phyloP scores from a whole-genome alignment of 2,329 filamentous ascomycete species.

The Beauveria scarabaeidicola region DNA sequence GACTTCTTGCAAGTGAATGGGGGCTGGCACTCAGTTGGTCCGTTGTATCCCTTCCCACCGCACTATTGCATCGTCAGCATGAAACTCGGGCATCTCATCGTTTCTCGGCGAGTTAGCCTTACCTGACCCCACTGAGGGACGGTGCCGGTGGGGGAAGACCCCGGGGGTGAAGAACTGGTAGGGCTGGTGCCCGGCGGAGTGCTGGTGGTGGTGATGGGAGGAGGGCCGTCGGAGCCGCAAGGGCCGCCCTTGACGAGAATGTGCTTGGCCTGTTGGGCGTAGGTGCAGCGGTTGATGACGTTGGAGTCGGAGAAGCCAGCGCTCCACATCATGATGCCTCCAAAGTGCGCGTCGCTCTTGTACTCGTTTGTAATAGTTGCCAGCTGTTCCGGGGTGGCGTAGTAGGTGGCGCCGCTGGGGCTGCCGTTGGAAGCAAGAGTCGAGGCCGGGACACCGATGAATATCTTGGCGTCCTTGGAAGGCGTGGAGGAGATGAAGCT shows the following conservation, averaged over 20 bases:
- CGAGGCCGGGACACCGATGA: slow-evolving; percentile 22
- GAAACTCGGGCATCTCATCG: background rate
- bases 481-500: slow-evolving; percentile 19
- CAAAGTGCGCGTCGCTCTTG: slow-evolving; percentile 23
- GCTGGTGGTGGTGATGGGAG: slow-evolving; percentile 1
- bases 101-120: background rate
- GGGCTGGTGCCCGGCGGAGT: background rate
- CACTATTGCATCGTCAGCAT: slow-evolving; percentile 1
- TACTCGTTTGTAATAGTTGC: slow-evolving; percentile 22
- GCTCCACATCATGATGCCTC: slow-evolving; percentile 34
- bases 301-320: slow-evolving; percentile 31
- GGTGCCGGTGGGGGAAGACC: background rate
- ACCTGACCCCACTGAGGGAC: slow-evolving; percentile 12
- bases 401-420: slow-evolving; percentile 24
- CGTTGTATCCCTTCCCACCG: slow-evolving; percentile 7
- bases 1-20: slow-evolving; percentile 4
- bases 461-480: slow-evolving; percentile 20
- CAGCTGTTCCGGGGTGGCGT: slow-evolving; percentile 24
- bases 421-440: slow-evolving; percentile 27
- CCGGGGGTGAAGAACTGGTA: slow-evolving; percentile 3
- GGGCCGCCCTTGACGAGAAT: slow-evolving; percentile 21
- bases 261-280: slow-evolving; percentile 30
- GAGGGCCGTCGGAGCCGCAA: slow-evolving; percentile 8
- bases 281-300: slow-evolving; percentile 28
- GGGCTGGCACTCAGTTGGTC: slow-evolving; percentile 3